These are phyloP conservation scores for Cordyceps cateniannulata DNA, from an alignment of 2,329 filamentous ascomycete genomes.

Conservation along the genomic window DNA sequence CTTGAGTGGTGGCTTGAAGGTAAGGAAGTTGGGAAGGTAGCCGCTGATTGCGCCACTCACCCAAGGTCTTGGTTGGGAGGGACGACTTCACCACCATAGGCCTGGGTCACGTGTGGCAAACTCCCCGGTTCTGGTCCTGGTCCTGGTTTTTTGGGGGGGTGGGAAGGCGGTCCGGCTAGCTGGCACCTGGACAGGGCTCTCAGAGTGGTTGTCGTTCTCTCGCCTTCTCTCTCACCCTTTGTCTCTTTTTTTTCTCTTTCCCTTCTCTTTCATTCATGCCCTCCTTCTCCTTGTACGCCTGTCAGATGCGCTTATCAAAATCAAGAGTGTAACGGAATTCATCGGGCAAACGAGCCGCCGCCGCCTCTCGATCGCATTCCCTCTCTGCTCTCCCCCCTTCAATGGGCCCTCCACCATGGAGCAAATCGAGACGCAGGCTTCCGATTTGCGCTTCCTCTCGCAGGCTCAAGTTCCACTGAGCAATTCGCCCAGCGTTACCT, in stretches of 20 bases:
- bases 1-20: neutral
- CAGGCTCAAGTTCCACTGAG: slow-evolving; percentile 30
- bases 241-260: neutral
- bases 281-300: neutral
- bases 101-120: neutral
- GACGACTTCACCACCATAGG: neutral
- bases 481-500: slow-evolving; percentile 24
- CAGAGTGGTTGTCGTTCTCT: neutral
- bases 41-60: neutral
- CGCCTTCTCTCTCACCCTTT: neutral
- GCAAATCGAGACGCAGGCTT: slow-evolving; percentile 47
- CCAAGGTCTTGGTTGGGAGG: neutral
- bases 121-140: neutral
- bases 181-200: neutral
- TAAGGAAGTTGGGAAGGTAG: neutral
- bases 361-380: too few relatives aligned
- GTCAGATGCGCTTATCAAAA: neutral
- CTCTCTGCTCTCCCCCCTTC: neutral
- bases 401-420: slow-evolving; percentile 34
- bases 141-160: neutral
- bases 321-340: neutral
- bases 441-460: slow-evolving; percentile 46
- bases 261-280: neutral
- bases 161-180: neutral
- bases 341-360: neutral